These are phyloP conservation scores for Phytophthora niederhauseri DNA, from an alignment of 352 stramenopile species.

Conservation along the genomic window DNA sequence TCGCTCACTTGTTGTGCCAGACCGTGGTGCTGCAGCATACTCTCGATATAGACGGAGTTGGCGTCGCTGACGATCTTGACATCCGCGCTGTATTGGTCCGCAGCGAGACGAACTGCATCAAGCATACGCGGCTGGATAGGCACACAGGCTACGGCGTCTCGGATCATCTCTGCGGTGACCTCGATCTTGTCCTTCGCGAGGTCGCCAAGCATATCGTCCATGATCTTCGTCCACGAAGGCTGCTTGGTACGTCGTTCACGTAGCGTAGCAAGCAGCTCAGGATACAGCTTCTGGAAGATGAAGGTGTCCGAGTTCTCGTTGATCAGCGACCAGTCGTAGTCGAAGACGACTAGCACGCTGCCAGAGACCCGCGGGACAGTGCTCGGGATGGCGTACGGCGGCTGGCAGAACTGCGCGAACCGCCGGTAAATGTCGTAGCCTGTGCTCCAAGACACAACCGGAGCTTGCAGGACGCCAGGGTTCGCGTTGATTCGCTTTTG, in stretches of 20 bases:
- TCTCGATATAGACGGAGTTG: conserved; percentile 83
- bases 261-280: conserved; percentile 56
- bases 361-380: conserved; percentile 10
- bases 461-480: conserved; percentile 38
- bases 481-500: conserved; percentile 42
- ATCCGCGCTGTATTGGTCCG: conserved; percentile 41
- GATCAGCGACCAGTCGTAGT: conserved; percentile 87
- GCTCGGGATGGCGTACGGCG: conserved; percentile 17
- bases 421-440: conserved; percentile 53
- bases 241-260: conserved; percentile 25
- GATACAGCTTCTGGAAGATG: conserved; percentile 71
- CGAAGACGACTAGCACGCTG: conserved; percentile 69
- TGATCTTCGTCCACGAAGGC: conserved; percentile 66
- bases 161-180: conserved; percentile 43
- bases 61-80: conserved; percentile 82
- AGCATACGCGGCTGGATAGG: conserved; percentile 73
- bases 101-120: conserved; percentile 60
- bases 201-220: conserved; percentile 65
- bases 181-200: conserved; percentile 48
- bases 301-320: conserved; percentile 87
- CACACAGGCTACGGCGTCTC: conserved; percentile 50
- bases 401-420: conserved; percentile 39
- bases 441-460: conserved; percentile 54
- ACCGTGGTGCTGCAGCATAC: conserved; percentile 58
- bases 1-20: conserved; percentile 45